These are phyloP conservation scores for Kurtzmaniella quercitrusa DNA, from an alignment of 1,139 yeast genomes.

Conservation along the genomic window DNA sequence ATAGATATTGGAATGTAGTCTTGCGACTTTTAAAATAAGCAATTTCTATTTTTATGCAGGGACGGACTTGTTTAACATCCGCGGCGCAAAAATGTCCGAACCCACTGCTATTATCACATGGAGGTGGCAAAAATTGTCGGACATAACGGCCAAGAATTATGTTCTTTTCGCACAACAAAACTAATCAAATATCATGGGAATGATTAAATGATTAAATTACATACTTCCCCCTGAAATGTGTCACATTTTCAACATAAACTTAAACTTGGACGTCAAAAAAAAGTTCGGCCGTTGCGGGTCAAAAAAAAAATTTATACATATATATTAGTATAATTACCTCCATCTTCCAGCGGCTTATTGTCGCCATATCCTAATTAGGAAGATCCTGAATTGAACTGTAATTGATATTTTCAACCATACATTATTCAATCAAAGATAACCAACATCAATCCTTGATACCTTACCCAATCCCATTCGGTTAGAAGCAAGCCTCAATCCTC, in stretches of 20 bases:
- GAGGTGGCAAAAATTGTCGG: not conserved
- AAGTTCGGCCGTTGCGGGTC: not conserved
- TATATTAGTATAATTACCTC: not conserved
- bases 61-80: not conserved
- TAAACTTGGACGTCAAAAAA: not conserved
- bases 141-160: not conserved
- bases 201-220: too few species aligned
- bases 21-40: too few species aligned
- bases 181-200: too few species aligned
- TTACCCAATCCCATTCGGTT: too few species aligned
- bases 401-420: too few species aligned
- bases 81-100: not conserved
- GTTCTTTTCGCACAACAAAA: not conserved
- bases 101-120: not conserved
- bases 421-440: too few species aligned
- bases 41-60: not conserved
- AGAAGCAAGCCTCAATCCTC: too few species aligned
- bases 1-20: too few species aligned
- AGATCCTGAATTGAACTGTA: not conserved
- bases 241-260: not conserved
- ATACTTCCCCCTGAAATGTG: not conserved
- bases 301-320: too few species aligned
- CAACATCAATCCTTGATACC: not conserved
- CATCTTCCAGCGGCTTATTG: not conserved
- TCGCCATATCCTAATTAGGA: not conserved